Percentiles rank a stretch among this genome's conserved stretches.
Conservation (phyloP, 768 basidiomycete species). For the Nevesoporus exiguus region DNA sequence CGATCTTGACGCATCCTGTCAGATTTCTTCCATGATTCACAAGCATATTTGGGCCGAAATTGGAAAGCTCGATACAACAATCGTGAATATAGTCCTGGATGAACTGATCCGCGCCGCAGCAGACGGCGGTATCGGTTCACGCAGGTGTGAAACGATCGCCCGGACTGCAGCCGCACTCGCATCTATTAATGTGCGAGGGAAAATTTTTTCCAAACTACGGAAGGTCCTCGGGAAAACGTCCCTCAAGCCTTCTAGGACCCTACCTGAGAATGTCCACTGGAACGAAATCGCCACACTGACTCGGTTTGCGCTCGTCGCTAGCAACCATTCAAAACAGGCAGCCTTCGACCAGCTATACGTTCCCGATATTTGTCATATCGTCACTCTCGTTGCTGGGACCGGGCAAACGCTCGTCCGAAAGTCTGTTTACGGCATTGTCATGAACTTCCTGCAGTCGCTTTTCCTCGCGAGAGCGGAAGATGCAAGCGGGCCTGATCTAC, state of each 20-base stretch:
- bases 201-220: constrained; percentile 73
- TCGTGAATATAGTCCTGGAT: constrained; percentile 72
- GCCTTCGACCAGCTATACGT: constrained; percentile 73
- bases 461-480: constrained; percentile 61
- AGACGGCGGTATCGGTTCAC: constrained; percentile 78
- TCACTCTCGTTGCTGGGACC: constrained; percentile 71
- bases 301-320: constrained; percentile 69
- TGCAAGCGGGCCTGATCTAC: constrained; percentile 53
- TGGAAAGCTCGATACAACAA: constrained; percentile 59
- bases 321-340: constrained; percentile 61
- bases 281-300: constrained; percentile 77
- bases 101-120: constrained; percentile 78
- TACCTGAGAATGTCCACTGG: constrained; percentile 74
- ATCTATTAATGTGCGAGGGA: constrained; percentile 74
- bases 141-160: constrained; percentile 70
- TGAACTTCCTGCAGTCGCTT: constrained; percentile 80
- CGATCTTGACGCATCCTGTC: constrained; percentile 5
- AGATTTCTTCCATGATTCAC: constrained; percentile 68
- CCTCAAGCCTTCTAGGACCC: constrained; percentile 54
- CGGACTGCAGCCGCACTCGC: constrained; percentile 71
- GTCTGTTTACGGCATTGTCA: constrained; percentile 75
- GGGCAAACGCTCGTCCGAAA: constrained; percentile 74
- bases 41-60: constrained; percentile 77
- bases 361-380: constrained; percentile 78
- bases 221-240: constrained; percentile 77